Evolutionary conservation across 2,329 filamentous ascomycete species (phyloP).

Genomic region (Exophiala aquamarina): DNA sequence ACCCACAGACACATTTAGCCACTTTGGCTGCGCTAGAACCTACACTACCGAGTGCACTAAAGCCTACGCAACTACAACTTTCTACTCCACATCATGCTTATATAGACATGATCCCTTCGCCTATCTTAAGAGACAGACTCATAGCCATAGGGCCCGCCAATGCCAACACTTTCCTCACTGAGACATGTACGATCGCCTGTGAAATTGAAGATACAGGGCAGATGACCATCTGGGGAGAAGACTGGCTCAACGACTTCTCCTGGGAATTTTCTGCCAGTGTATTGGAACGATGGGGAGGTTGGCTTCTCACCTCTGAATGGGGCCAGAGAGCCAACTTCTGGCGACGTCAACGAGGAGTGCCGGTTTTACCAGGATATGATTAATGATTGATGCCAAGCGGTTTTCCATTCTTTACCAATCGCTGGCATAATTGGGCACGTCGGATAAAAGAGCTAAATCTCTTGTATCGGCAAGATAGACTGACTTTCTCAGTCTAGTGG

Average conservation of each 20-base stretch:
- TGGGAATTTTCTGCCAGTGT: constrained; percentile 45
- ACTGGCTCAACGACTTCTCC: constrained; percentile 42
- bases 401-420: background rate
- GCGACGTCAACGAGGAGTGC: constrained; percentile 39
- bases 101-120: constrained; percentile 45
- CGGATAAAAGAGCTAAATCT: background rate
- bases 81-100: constrained; percentile 42
- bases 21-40: constrained; percentile 32
- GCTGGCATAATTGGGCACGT: too few species aligned
- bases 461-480: background rate
- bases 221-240: constrained; percentile 45
- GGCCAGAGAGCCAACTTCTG: constrained; percentile 43
- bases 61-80: constrained; percentile 41
- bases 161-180: constrained; percentile 38
- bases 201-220: constrained; percentile 40
- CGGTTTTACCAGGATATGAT: constrained; percentile 36
- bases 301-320: constrained; percentile 40
- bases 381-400: constrained; percentile 5
- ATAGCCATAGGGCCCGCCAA: constrained; percentile 37
- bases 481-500: constrained; percentile 1
- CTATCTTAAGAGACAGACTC: constrained; percentile 39
- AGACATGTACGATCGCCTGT: constrained; percentile 38
- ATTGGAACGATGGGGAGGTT: constrained; percentile 41
- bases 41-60: constrained; percentile 35
- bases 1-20: constrained; percentile 37